phyloP scores from a whole-genome alignment of 148 eudicot genomes.

The Rheum nobile region DNA sequence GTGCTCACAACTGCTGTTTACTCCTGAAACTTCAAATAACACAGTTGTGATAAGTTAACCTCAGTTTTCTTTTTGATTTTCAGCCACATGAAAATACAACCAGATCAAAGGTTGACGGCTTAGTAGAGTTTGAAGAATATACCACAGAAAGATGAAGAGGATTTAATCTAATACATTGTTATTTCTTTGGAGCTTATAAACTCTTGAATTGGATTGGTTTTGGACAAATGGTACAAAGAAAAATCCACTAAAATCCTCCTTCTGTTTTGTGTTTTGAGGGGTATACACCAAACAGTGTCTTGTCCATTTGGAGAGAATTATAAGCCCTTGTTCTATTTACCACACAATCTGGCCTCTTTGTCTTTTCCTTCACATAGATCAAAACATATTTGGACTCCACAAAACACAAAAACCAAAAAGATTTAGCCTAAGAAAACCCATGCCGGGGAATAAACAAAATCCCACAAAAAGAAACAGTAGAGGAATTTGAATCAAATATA shows the following conservation, averaged over 20 bases:
- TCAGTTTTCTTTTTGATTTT: background rate
- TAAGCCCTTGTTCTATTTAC: background rate
- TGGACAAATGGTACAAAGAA: background rate
- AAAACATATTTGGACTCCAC: slow-evolving; percentile 3
- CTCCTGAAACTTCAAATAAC: slow-evolving; percentile 2
- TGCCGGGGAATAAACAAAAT: background rate
- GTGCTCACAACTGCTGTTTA: background rate
- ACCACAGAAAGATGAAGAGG: background rate
- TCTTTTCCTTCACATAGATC: background rate
- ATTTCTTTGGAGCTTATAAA: background rate
- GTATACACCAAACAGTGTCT: background rate
- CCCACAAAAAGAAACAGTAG: background rate
- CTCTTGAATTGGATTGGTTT: background rate
- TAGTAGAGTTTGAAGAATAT: background rate
- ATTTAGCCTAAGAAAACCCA: background rate
- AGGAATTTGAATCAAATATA: background rate
- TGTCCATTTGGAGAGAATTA: background rate
- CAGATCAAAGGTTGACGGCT: background rate
- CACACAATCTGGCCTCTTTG: background rate
- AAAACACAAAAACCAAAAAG: background rate
- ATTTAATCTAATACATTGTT: background rate
- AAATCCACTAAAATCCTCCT: background rate
- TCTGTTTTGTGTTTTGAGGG: background rate
- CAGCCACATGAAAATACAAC: background rate
- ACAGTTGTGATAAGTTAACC: background rate